Base-by-base conservation (phyloP, 2,329 filamentous ascomycete species). In the Didymella pinodella region DNA sequence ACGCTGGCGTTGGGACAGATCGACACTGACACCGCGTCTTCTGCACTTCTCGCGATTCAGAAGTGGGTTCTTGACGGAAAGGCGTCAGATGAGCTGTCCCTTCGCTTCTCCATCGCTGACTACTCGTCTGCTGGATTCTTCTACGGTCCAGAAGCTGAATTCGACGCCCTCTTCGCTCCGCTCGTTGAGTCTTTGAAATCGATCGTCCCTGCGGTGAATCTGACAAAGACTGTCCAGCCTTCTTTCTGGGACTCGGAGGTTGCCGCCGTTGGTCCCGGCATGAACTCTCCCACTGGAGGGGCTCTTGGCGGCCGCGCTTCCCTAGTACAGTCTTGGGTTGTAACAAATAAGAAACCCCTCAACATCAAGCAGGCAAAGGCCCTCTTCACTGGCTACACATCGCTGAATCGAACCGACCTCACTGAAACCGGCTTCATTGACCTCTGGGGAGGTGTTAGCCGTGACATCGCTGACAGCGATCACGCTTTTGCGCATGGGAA, bases 231-330 rank as follows among this genome's bases (percentile, higher is more conserved):
- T 11, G 41, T 54, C 6, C 26, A 63, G 4, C 57, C 58, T 26
- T 44, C 63, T 4, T 68, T 68, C 49, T 68, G 65, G 66, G 65
- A 59, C 7, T 52, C 59, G 0, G 61, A 64, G 41, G 49, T 64
- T 12, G 52, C 54, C 18, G 26, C 48, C 11, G 31, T 48, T 32
- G 61, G 61, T n/a, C 14, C 18, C 28, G 61, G 61, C 11, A 64
- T 64, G 58, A 56, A 65, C 28, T 10, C 34, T n/a, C 54, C 65
- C 10, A 59, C 48, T n/a, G 65, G 65, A 40, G 65, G 65, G 26
- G 11, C 51, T 14, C 52, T 64, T 16, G 61, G 61, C 25, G 65
- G 65, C 14, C 65, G 65, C 22, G 48, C 63, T 26, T 64, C 62
- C 20, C 62, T 62, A 29, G 59, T 63, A 4, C 65, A 67, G 16